Base-by-base conservation (phyloP, 2,329 filamentous ascomycete genomes). In the Trichoderma guizhouense region DNA sequence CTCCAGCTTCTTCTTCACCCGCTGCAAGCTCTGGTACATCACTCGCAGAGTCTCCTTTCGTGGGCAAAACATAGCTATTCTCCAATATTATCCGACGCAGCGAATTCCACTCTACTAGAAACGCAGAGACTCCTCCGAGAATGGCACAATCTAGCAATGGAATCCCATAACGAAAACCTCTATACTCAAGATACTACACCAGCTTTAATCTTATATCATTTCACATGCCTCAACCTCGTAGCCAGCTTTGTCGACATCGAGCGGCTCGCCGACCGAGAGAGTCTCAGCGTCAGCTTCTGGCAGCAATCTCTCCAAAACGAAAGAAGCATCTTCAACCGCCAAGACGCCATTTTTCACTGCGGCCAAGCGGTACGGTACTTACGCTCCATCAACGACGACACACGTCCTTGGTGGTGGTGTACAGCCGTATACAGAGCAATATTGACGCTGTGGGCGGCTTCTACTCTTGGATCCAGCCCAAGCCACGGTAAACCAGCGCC, bases 401-500 rank as follows among this genome's bases (percentile, higher is more conserved):
- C 87, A 3, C 86, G 90, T 26, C 91, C 91, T 7, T 87, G 86
- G 47, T 93, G 91, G 91, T 93, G 91, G 91, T 83, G 89, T n/a
- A 87, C 86, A 2, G 91, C 90, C 3, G 82, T 93, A 53, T 93
- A 93, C 78, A 88, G 91, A n/a, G 90, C 86, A 2, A 86, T 86
- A 5, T 81, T 92, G 71, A 86, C 90, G 53, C 82, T 91, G 3
- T 92, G 89, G 90, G 84, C 86, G 3, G 88, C 91, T 75, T 88
- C 88, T 75, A 79, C 91, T 1, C 82, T 71, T 28, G 39, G 36
- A 18, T 24, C 39, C 18, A 8, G 21, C 9, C 14, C 57, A n/a
- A 34, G 14, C n/a, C 30, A 36, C 21, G 24, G 26, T 2, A 30
- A 30, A n/a, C 14, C 30, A n/a, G 15, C 67, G 21, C 14, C 21